Conservation (phyloP, 805 yeast genomes). For the Hanseniaspora nectarophila region DNA sequence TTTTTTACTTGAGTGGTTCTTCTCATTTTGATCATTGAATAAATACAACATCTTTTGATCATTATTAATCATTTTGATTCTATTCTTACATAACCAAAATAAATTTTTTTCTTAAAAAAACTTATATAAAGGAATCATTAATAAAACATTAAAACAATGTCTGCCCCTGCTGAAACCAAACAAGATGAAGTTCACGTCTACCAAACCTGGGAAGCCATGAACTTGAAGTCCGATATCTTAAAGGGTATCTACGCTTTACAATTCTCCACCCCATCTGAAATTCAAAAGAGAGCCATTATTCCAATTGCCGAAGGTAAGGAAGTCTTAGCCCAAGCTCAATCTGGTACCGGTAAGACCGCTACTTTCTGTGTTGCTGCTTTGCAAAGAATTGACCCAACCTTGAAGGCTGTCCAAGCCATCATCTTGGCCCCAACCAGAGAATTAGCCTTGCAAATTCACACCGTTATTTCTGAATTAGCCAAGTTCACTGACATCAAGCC, state of each 20-base stretch:
- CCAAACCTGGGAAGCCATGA: constrained; percentile 61
- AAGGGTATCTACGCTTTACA: constrained; percentile 77
- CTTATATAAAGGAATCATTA: neutral
- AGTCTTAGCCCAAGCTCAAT: constrained; percentile 96
- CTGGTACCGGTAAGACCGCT: constrained; percentile 99
- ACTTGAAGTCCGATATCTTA: constrained; percentile 50
- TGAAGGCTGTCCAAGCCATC: constrained; percentile 77
- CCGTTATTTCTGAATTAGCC: constrained; percentile 82
- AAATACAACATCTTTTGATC: too few species aligned
- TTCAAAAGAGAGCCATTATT: constrained; percentile 92
- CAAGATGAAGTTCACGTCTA: constrained; percentile 72
- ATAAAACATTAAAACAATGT: constrained; percentile 21
- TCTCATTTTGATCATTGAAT: neutral
- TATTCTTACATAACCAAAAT: neutral
- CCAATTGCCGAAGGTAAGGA: constrained; percentile 92
- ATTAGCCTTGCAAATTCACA: constrained; percentile 90
- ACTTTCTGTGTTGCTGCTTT: constrained; percentile 81
- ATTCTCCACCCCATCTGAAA: constrained; percentile 92
- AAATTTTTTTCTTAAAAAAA: neutral
- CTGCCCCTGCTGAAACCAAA: constrained; percentile 74
- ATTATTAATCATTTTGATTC: neutral
- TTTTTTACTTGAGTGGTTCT: neutral
- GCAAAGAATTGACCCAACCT: constrained; percentile 60
- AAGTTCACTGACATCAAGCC: constrained; percentile 79
- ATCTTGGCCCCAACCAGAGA: constrained; percentile 96